These are phyloP conservation scores for Fragilariopsis cylindrus DNA, from an alignment of 108 stramenopile species.

Conservation along the genomic window DNA sequence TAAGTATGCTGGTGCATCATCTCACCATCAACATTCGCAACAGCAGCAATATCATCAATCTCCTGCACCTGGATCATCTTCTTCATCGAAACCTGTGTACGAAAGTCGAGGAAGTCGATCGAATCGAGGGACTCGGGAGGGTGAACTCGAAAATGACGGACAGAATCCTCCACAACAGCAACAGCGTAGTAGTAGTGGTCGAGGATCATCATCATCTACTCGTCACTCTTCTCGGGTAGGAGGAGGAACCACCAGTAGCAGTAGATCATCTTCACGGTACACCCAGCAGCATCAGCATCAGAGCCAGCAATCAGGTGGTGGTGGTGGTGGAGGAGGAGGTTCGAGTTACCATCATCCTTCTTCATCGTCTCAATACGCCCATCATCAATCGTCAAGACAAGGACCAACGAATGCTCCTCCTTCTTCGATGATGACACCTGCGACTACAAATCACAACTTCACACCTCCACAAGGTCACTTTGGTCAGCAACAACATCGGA, in stretches of 20 bases:
- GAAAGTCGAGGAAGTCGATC: constrained; percentile 22
- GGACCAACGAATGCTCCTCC: constrained; percentile 38
- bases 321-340: neutral
- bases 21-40: constrained; percentile 1
- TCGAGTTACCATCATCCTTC: constrained; percentile 6
- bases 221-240: neutral
- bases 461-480: constrained; percentile 15
- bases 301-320: constrained; percentile 11
- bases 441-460: constrained; percentile 23
- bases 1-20: constrained; percentile 25
- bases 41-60: constrained; percentile 17
- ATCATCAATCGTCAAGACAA: constrained; percentile 31
- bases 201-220: neutral
- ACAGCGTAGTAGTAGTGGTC: neutral
- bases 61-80: constrained; percentile 5
- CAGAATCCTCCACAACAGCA: neutral
- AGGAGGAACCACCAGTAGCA: constrained; percentile 3
- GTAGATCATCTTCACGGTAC: neutral
- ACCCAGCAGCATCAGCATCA: constrained; percentile 17
- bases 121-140: constrained; percentile 7
- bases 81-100: constrained; percentile 13
- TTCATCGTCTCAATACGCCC: neutral
- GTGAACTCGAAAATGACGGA: neutral
- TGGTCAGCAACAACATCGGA: constrained; percentile 1
- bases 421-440: constrained; percentile 14